phyloP scores from a whole-genome alignment of 495 filamentous ascomycete genomes.

The Bombardia bombarda region DNA sequence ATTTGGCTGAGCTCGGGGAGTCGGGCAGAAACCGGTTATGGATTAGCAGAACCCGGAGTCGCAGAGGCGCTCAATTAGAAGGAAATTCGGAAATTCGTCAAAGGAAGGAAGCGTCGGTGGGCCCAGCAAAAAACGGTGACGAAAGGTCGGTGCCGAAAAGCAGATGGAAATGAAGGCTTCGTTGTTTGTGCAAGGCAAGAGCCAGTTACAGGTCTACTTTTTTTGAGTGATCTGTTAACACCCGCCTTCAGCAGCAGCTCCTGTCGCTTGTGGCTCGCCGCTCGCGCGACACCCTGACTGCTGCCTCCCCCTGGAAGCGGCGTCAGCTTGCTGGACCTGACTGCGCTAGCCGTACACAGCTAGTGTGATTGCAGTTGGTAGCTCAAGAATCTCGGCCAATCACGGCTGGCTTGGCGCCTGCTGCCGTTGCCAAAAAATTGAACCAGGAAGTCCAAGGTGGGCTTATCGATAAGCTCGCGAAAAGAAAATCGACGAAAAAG shows the following conservation, averaged over 20 bases:
- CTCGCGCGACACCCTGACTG: background rate
- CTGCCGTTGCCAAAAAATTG: no score
- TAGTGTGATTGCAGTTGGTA: no score
- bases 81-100: conserved; percentile 10
- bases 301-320: no score
- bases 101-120: conserved; percentile 1
- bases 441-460: no score
- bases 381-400: no score
- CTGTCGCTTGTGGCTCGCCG: background rate
- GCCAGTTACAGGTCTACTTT: conserved; percentile 10
- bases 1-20: conserved; percentile 12
- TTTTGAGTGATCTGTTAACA: conserved; percentile 25
- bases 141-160: conserved; percentile 6
- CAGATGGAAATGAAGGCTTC: background rate
- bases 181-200: conserved; percentile 4
- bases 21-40: background rate
- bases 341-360: no score
- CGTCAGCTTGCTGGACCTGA: no score
- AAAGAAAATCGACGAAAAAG: background rate
- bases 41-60: conserved; percentile 6
- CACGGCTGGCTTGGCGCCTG: no score
- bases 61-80: conserved; percentile 12
- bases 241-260: background rate
- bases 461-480: conserved; percentile 25
- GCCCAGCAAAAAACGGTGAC: background rate